Conservation (phyloP, 2,329 filamentous ascomycete genomes). For the Penicillium sp. region DNA sequence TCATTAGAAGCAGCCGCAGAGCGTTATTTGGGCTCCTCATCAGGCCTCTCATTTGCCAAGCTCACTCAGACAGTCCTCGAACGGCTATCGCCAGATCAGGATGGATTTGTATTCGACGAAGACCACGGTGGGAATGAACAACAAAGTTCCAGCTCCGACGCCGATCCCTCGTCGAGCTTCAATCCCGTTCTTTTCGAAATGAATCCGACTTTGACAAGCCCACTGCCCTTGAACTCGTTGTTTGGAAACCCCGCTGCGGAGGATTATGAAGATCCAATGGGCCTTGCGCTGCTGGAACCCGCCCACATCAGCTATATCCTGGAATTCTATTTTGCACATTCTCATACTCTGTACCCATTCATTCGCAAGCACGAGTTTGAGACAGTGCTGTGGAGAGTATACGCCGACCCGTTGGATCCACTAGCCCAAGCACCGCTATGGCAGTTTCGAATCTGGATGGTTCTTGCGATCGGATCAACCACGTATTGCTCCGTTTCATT, state of each 20-base stretch:
- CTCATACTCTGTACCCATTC: slow-evolving; percentile 50
- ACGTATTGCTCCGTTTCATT: slow-evolving; percentile 46
- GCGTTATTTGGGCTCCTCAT: slow-evolving; percentile 45
- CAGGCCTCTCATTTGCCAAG: slow-evolving; percentile 47
- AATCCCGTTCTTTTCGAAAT: slow-evolving; percentile 10
- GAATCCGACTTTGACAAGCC: slow-evolving; percentile 3
- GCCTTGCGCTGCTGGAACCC: slow-evolving; percentile 15
- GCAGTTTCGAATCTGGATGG: slow-evolving; percentile 50
- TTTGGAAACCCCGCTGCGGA: slow-evolving; percentile 6
- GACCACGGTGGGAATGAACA: slow-evolving; percentile 12
- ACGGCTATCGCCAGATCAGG: slow-evolving; percentile 44
- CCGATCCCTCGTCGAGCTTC: slow-evolving; percentile 13
- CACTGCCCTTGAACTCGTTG: slow-evolving; percentile 1
- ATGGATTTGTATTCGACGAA: slow-evolving; percentile 43
- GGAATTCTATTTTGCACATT: slow-evolving; percentile 50
- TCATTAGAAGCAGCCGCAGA: slow-evolving; percentile 48
- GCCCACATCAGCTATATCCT: slow-evolving; percentile 33
- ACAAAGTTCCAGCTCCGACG: slow-evolving; percentile 6
- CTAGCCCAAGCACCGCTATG: slow-evolving; percentile 34
- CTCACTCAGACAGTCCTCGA: slow-evolving; percentile 45
- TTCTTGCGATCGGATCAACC: slow-evolving; percentile 50
- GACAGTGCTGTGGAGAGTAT: slow-evolving; percentile 31
- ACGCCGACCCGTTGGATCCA: slow-evolving; percentile 29
- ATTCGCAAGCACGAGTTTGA: slow-evolving; percentile 38
- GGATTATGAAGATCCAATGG: slow-evolving; percentile 5